Evolutionary conservation across 2,329 filamentous ascomycete species (phyloP).

Genomic region (Phialocephala subalpina): DNA sequence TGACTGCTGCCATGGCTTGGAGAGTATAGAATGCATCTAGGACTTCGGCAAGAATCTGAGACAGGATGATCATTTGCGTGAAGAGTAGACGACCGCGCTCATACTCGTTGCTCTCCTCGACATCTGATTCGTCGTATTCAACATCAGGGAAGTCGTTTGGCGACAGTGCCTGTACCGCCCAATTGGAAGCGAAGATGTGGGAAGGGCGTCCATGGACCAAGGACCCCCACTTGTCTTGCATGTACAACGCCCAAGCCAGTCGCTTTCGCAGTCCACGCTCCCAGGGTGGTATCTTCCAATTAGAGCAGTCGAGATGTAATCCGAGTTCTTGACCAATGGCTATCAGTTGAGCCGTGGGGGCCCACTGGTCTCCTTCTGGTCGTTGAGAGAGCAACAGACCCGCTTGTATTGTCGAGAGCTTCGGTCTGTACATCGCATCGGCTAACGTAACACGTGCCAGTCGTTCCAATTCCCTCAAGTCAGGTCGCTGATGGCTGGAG

Average conservation of each 20-base stretch:
- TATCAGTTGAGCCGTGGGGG: conserved; percentile 85
- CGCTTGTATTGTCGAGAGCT: conserved; percentile 82
- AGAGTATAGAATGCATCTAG: conserved; percentile 85
- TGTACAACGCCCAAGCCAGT: conserved; percentile 89
- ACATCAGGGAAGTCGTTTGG: conserved; percentile 77
- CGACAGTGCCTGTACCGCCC: conserved; percentile 76
- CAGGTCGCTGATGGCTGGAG: conserved; percentile 69
- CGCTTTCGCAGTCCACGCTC: conserved; percentile 86
- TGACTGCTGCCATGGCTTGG: conserved; percentile 74
- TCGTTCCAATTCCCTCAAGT: conserved; percentile 76
- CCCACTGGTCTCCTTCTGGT: conserved; percentile 82
- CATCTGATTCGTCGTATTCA: conserved; percentile 68
- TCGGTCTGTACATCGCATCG: conserved; percentile 82
- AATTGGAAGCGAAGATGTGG: conserved; percentile 73
- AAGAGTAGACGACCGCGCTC: conserved; percentile 76
- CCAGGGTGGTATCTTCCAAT: conserved; percentile 89
- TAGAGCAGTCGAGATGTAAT: conserved; percentile 84
- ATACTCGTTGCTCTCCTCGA: conserved; percentile 67
- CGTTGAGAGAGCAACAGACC: conserved; percentile 78
- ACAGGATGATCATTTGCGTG: conserved; percentile 77
- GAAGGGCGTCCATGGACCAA: conserved; percentile 86
- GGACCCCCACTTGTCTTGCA: conserved; percentile 94
- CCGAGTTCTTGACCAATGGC: conserved; percentile 89
- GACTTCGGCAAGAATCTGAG: conserved; percentile 79
- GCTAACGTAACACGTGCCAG: conserved; percentile 77